phyloP scores from a whole-genome alignment of 106 monocot genomes.

The Ottelia alismoides region DNA sequence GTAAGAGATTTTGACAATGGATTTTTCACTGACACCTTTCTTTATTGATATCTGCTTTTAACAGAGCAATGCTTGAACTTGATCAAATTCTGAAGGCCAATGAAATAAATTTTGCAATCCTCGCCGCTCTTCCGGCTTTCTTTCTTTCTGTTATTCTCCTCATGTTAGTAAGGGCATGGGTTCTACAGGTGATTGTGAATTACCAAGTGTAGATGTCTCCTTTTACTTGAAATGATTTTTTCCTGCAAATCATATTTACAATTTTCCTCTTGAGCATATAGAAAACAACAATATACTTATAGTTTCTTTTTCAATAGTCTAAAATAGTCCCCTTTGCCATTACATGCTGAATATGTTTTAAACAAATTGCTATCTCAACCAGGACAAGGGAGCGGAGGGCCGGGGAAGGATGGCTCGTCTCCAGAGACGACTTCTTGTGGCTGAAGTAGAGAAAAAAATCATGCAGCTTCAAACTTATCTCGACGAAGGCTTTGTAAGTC shows the following conservation, averaged over 20 bases:
- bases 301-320: too few species aligned
- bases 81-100: slow-evolving; percentile 99
- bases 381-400: slow-evolving; percentile 97
- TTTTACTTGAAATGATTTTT: not conserved
- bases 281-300: too few species aligned
- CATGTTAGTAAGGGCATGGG: slow-evolving; percentile 61
- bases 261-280: too few species aligned
- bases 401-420: slow-evolving; percentile 75
- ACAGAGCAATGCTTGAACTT: slow-evolving; percentile 92
- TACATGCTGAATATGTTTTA: too few species aligned
- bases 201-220: not conserved
- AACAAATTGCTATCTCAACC: not conserved
- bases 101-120: slow-evolving; percentile 98
- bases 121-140: slow-evolving; percentile 96
- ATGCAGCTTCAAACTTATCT: slow-evolving; percentile 47
- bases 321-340: too few species aligned
- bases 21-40: not conserved
- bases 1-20: not conserved
- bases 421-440: slow-evolving; percentile 73
- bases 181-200: slow-evolving; percentile 32
- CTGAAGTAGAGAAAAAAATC: slow-evolving; percentile 75
- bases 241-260: too few species aligned
- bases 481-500: slow-evolving; percentile 61
- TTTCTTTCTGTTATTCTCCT: slow-evolving; percentile 65
- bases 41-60: slow-evolving; percentile 1